Evolutionary conservation across 2,329 filamentous ascomycete species (phyloP).

Genomic region (Hypoxylon sp.): DNA sequence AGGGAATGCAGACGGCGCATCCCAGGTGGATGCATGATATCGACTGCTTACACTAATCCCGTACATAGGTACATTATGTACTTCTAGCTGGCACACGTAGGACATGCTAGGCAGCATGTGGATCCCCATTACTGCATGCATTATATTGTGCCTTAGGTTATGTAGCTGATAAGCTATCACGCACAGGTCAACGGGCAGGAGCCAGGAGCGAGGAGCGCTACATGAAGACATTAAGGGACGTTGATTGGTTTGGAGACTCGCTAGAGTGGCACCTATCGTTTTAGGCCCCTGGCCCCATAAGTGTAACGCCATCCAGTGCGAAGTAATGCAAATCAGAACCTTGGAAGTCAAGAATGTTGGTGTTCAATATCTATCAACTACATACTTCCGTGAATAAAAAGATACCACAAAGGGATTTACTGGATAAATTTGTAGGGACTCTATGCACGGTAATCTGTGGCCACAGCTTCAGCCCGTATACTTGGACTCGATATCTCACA

Average conservation of each 20-base stretch:
- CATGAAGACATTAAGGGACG: neutral
- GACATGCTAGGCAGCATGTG: constrained; percentile 9
- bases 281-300: constrained; percentile 27
- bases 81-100: constrained; percentile 6
- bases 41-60: constrained; percentile 8
- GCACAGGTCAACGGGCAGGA: constrained; percentile 18
- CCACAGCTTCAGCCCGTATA: neutral
- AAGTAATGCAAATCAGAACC: too few relatives aligned
- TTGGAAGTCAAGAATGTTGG: too few relatives aligned
- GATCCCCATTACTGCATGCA: constrained; percentile 4
- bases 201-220: constrained; percentile 12
- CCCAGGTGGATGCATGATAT: constrained; percentile 22
- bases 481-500: neutral
- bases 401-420: constrained; percentile 1
- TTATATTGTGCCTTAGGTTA: neutral
- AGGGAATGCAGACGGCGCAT: constrained; percentile 19
- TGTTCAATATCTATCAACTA: neutral
- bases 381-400: neutral
- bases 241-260: constrained; percentile 28
- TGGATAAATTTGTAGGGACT: neutral
- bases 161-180: constrained; percentile 34
- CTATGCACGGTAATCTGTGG: neutral
- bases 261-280: constrained; percentile 33
- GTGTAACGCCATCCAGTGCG: constrained; percentile 8
- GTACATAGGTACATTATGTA: neutral